A percentile compares a stretch with the other conserved stretches of the same genome.
These are phyloP conservation scores for Amylocarpus encephaloides DNA, from an alignment of 2,329 filamentous ascomycete species.

Conservation along the genomic window DNA sequence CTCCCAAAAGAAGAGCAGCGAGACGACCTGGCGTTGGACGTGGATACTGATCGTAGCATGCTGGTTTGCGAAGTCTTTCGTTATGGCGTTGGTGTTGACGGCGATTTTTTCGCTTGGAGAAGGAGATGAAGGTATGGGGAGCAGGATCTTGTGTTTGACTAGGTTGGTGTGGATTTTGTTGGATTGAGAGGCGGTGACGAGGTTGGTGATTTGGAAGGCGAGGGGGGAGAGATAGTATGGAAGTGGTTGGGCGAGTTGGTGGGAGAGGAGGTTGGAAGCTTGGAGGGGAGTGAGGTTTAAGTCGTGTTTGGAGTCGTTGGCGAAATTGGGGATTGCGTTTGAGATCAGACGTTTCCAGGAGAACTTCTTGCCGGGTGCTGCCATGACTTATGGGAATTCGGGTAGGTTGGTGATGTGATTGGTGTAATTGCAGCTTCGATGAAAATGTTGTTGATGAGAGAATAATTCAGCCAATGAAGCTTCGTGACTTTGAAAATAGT, in stretches of 20 bases:
- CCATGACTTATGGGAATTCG: background rate
- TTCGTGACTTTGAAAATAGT: too few relatives aligned
- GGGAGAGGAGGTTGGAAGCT: constrained; percentile 16
- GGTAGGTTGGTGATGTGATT: background rate
- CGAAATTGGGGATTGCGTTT: constrained; percentile 18
- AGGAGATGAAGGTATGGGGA: constrained; percentile 1
- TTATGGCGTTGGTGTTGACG: constrained; percentile 18
- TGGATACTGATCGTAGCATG: constrained; percentile 19
- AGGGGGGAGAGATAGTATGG: constrained; percentile 13
- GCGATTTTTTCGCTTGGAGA: background rate
- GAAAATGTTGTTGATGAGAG: background rate
- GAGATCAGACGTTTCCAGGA: constrained; percentile 18
- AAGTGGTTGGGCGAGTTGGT: constrained; percentile 13
- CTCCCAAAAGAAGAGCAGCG: constrained; percentile 30
- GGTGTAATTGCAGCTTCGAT: background rate
- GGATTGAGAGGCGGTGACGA: constrained; percentile 8
- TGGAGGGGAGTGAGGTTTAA: constrained; percentile 16
- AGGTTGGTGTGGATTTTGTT: constrained; percentile 16
- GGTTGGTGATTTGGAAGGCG: constrained; percentile 14
- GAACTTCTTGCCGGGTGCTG: constrained; percentile 7
- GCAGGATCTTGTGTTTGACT: constrained; percentile 11
- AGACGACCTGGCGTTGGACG: constrained; percentile 24
- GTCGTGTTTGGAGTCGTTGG: constrained; percentile 14
- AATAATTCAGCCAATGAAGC: too few relatives aligned
- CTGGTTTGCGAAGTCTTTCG: constrained; percentile 22